A percentile compares a stretch with the other conserved stretches of the same genome.
phyloP scores from a whole-genome alignment of 768 basidiomycete genomes.

The Postia placenta region DNA sequence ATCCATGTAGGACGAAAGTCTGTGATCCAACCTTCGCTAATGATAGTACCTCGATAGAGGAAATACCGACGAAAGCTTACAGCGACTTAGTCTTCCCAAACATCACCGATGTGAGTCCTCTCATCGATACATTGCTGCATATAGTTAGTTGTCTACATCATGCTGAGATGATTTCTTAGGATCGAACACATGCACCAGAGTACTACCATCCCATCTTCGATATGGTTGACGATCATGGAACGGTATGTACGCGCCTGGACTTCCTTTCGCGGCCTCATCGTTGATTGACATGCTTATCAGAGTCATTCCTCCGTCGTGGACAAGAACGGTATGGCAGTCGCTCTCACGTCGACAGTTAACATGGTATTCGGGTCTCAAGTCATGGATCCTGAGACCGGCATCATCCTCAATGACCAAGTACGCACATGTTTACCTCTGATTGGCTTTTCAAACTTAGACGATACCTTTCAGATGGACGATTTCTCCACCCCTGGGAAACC shows the following conservation, averaged over 20 bases:
- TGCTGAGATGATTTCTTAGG: constrained; percentile 35
- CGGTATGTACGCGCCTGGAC: constrained; percentile 41
- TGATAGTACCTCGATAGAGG: constrained; percentile 45
- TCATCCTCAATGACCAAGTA: constrained; percentile 86
- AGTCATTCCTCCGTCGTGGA: constrained; percentile 86
- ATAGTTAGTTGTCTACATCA: constrained; percentile 1
- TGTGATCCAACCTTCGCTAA: constrained; percentile 73
- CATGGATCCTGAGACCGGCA: constrained; percentile 79
- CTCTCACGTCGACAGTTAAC: constrained; percentile 87
- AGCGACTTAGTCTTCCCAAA: constrained; percentile 54
- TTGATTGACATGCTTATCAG: constrained; percentile 28
- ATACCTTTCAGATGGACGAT: constrained; percentile 67
- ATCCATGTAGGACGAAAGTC: constrained; percentile 60
- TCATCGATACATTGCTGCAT: not conserved
- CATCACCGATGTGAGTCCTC: constrained; percentile 73
- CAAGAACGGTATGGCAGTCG: constrained; percentile 78
- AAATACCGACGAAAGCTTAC: constrained; percentile 66
- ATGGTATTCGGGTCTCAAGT: constrained; percentile 85
- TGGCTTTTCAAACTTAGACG: not conserved
- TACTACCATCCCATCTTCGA: constrained; percentile 87
- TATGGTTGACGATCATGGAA: constrained; percentile 78
- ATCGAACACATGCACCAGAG: constrained; percentile 68
- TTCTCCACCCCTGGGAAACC: constrained; percentile 83
- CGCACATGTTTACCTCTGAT: constrained; percentile 5
- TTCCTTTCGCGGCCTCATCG: not conserved